phyloP scores from a whole-genome alignment of 495 filamentous ascomycete species.

The Parathielavia appendiculata region DNA sequence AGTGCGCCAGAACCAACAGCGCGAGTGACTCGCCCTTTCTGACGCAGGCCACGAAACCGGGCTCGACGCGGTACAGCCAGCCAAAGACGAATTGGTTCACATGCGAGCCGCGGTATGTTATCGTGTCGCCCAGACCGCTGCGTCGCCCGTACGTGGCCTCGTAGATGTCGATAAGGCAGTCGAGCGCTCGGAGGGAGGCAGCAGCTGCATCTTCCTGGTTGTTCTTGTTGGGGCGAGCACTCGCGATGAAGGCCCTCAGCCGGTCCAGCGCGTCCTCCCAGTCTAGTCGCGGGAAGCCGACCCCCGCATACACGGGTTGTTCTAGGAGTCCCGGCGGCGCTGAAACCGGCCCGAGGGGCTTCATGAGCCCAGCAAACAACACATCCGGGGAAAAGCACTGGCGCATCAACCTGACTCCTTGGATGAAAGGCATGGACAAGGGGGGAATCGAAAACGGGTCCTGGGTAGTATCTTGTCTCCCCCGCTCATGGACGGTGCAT shows the following conservation, averaged over 20 bases:
- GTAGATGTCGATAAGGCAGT: background rate
- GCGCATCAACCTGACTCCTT: slow-evolving; percentile 2
- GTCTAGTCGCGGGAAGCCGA: background rate
- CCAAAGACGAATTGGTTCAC: slow-evolving; percentile 10
- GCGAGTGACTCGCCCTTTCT: background rate
- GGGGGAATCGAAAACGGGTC: background rate
- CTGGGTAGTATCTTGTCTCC: background rate
- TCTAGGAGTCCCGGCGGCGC: background rate
- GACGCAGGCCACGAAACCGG: slow-evolving; percentile 1
- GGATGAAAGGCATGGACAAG: slow-evolving; percentile 1
- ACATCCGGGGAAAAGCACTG: slow-evolving; percentile 2
- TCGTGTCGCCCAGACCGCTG: background rate
- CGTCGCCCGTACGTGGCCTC: slow-evolving; percentile 1
- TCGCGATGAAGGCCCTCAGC: background rate
- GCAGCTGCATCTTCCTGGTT: background rate
- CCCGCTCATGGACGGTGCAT: background rate
- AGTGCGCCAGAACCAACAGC: slow-evolving; percentile 6
- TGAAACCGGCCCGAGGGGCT: background rate
- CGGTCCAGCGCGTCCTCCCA: slow-evolving; percentile 4
- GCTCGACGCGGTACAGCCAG: slow-evolving; percentile 2
- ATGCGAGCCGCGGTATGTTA: background rate
- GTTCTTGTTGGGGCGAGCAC: background rate
- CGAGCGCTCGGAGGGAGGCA: background rate
- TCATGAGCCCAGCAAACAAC: slow-evolving; percentile 1
- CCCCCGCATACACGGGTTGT: background rate